phyloP scores from a whole-genome alignment of 2,329 filamentous ascomycete species.

The Boeremia exigua region DNA sequence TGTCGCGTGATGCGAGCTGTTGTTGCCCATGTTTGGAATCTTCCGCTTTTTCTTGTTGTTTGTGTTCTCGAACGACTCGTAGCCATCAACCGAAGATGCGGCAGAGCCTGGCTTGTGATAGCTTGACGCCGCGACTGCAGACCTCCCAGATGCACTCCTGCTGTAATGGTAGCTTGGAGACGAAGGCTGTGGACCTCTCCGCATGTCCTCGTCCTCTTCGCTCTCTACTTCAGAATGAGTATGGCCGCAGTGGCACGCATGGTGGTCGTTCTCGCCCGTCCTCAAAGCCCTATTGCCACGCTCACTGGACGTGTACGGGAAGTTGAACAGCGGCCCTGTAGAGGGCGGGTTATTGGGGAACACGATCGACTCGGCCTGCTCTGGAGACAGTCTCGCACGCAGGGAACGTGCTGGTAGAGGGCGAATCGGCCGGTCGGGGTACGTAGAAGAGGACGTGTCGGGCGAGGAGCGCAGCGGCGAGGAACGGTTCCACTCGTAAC shows the following conservation, averaged over 20 bases:
- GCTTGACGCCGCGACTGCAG: constrained; percentile 35
- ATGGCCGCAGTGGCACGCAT: constrained; percentile 54
- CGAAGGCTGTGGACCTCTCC: constrained; percentile 49
- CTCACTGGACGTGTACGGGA: constrained; percentile 57
- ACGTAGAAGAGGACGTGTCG: constrained; percentile 80
- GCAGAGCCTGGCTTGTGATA: constrained; percentile 60
- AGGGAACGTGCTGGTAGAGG: constrained; percentile 89
- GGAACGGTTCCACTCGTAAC: constrained; percentile 51
- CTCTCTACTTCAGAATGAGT: constrained; percentile 61
- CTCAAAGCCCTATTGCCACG: constrained; percentile 35
- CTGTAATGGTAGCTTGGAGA: constrained; percentile 50
- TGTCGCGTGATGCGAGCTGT: constrained; percentile 61
- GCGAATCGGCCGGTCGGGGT: constrained; percentile 89
- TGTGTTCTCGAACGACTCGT: constrained; percentile 97
- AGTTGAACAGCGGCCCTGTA: constrained; percentile 77
- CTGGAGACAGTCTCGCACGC: constrained; percentile 83
- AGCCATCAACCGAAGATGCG: constrained; percentile 79
- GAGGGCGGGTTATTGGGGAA: constrained; percentile 79
- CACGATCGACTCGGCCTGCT: constrained; percentile 80
- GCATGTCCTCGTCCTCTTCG: constrained; percentile 62
- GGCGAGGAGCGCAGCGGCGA: constrained; percentile 53
- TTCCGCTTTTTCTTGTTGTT: constrained; percentile 99
- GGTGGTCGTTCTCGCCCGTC: constrained; percentile 61
- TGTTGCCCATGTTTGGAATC: constrained; percentile 85
- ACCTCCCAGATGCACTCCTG: constrained; percentile 36